Conservation (phyloP, 176 grass and related monocot species). For the Hyparrhenia diplandra region DNA sequence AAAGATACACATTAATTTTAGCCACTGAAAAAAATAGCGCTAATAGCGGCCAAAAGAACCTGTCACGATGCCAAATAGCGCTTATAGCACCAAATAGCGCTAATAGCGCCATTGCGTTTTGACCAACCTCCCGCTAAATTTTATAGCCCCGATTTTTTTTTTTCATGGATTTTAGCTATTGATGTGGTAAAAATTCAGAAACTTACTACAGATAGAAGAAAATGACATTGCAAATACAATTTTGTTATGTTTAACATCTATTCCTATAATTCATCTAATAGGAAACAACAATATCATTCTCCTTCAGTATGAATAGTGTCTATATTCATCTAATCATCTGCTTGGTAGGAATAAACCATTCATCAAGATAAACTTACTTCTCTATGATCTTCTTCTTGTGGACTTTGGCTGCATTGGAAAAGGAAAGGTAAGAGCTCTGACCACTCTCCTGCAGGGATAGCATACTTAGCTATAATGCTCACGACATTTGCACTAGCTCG, state of each 20-base stretch:
- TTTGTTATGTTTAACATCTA: conserved; percentile 5
- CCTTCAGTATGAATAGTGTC: conserved; percentile 2
- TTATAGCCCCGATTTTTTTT: no score
- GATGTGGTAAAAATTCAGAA: neutral
- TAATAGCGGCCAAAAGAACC: no score
- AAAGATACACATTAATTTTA: neutral
- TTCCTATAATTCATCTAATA: neutral
- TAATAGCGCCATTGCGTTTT: no score
- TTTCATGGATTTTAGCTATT: neutral
- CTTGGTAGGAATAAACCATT: neutral
- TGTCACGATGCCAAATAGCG: no score
- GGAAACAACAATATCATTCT: neutral
- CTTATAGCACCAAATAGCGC: no score
- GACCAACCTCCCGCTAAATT: no score
- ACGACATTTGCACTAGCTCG: conserved; percentile 87
- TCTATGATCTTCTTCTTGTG: conserved; percentile 92
- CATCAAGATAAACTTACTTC: conserved; percentile 55
- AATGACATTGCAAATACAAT: conserved; percentile 13
- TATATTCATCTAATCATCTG: neutral
- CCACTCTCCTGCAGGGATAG: conserved; percentile 90
- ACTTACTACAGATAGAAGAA: conserved; percentile 20
- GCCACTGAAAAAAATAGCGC: no score
- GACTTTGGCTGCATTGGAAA: conserved; percentile 97
- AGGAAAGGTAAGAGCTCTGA: conserved; percentile 83
- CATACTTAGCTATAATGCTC: conserved; percentile 95